Conservation (phyloP, 768 basidiomycete species). For the Tephrocybe sp. region DNA sequence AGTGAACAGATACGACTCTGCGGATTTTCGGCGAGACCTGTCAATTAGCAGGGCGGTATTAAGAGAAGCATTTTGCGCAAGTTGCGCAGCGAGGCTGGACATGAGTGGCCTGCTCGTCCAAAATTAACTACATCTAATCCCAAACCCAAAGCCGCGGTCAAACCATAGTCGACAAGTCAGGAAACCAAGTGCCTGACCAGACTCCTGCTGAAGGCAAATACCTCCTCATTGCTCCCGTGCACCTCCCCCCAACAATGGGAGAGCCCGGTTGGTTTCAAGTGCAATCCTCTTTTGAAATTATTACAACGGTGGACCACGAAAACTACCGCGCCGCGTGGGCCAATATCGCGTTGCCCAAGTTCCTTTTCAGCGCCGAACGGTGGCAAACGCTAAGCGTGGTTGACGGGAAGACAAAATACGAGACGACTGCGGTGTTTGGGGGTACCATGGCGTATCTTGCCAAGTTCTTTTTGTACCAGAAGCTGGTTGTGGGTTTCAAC, state of each 20-base stretch:
- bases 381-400: slow-evolving; percentile 63
- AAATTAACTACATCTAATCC: too few species aligned
- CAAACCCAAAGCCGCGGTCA: slow-evolving; percentile 48
- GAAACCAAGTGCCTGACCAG: slow-evolving; percentile 44
- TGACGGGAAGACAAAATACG: slow-evolving; percentile 59
- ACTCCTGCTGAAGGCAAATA: slow-evolving; percentile 48
- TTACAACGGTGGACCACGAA: slow-evolving; percentile 52
- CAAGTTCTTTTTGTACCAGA: slow-evolving; percentile 39
- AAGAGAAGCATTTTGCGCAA: slow-evolving; percentile 76
- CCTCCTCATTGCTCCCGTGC: slow-evolving; percentile 47
- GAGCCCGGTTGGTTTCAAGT: slow-evolving; percentile 38
- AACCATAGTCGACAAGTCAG: slow-evolving; percentile 39
- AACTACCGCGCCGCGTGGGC: slow-evolving; percentile 61
- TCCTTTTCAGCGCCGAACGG: slow-evolving; percentile 53
- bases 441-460: slow-evolving; percentile 57
- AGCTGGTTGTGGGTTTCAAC: slow-evolving; percentile 44
- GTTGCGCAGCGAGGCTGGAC: slow-evolving; percentile 82
- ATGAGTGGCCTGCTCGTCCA: slow-evolving; percentile 26
- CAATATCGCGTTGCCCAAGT: slow-evolving; percentile 37
- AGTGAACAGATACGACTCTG: slow-evolving; percentile 88
- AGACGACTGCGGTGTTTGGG: slow-evolving; percentile 60
- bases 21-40: slow-evolving; percentile 57
- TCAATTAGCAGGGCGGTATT: slow-evolving; percentile 75
- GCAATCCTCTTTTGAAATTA: slow-evolving; percentile 40
- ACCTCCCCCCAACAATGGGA: slow-evolving; percentile 61